phyloP scores from a whole-genome alignment of 2,329 filamentous ascomycete species.

The Dryadomyces quercus-mongolicae region DNA sequence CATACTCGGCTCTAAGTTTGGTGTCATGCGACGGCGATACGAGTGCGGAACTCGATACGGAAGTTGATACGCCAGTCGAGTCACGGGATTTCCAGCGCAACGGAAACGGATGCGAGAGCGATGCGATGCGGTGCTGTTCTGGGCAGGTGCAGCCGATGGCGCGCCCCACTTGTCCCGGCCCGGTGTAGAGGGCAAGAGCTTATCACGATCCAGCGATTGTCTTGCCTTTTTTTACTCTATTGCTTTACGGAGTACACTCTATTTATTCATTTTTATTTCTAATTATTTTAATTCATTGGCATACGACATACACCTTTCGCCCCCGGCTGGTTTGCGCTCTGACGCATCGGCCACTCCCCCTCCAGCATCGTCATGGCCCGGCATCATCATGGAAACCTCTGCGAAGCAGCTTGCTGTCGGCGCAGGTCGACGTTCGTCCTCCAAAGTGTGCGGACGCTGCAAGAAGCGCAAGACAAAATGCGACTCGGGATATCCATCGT shows the following conservation, averaged over 20 bases:
- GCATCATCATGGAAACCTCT: neutral
- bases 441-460: slow-evolving; percentile 2
- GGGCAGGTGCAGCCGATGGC: neutral
- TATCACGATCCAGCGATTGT: neutral
- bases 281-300: neutral
- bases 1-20: too few species aligned
- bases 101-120: neutral
- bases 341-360: too few species aligned
- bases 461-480: slow-evolving; percentile 3
- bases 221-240: neutral
- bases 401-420: neutral
- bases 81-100: neutral
- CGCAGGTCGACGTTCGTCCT: neutral
- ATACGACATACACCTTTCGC: too few species aligned
- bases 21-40: too few species aligned
- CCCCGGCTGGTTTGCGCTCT: too few species aligned
- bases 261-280: neutral
- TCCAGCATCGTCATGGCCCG: neutral
- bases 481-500: slow-evolving; percentile 2
- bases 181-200: neutral
- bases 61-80: too few species aligned
- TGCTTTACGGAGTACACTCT: too few species aligned
- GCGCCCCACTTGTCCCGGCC: neutral
- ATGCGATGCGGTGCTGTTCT: neutral
- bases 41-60: too few species aligned